A percentile compares a stretch with the other conserved stretches of the same genome.
Conservation (phyloP, 208 protist genomes). For the Angomonas ambiguus region DNA sequence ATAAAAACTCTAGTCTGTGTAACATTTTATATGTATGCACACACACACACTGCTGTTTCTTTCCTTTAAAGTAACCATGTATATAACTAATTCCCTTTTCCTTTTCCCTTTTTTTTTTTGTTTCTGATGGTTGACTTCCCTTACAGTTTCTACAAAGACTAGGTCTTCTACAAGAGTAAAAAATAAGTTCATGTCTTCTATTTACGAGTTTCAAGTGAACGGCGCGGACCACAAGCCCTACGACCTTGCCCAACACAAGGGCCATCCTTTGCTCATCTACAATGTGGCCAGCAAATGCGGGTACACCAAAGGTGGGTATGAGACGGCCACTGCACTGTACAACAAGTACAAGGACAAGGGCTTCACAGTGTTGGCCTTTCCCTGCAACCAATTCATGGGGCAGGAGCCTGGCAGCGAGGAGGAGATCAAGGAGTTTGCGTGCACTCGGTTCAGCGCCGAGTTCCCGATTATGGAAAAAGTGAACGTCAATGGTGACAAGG, state of each 20-base stretch:
- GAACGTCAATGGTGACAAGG: slow-evolving; percentile 83
- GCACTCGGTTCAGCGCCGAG: slow-evolving; percentile 48
- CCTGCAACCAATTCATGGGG: slow-evolving; percentile 88
- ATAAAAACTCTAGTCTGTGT: too few species aligned
- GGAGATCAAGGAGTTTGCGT: slow-evolving; percentile 74
- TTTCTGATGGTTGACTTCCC: slow-evolving; percentile 1
- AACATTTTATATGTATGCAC: slow-evolving; percentile 1
- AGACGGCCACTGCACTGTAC: slow-evolving; percentile 76
- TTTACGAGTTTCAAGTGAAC: slow-evolving; percentile 81
- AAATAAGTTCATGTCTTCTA: slow-evolving; percentile 58
- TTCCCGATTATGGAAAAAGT: slow-evolving; percentile 91
- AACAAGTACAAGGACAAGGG: slow-evolving; percentile 82
- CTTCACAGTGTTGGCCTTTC: slow-evolving; percentile 90
- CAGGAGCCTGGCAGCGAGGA: slow-evolving; percentile 82
- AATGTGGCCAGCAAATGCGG: slow-evolving; percentile 93
- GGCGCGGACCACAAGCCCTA: slow-evolving; percentile 69
- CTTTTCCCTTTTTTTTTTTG: slow-evolving; percentile 15
- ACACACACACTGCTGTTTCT: slow-evolving; percentile 8
- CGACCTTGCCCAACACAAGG: slow-evolving; percentile 81
- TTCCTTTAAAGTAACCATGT: neutral
- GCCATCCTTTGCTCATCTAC: slow-evolving; percentile 88
- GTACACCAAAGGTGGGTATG: slow-evolving; percentile 85
- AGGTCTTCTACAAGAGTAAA: too few species aligned
- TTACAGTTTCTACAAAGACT: neutral
- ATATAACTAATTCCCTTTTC: neutral